phyloP scores from a whole-genome alignment of 345 rosid genomes.

The thale cress (Arabidopsis thaliana) region TAIR10.1 NC_003074.8:17339001-17339500 shows the following conservation, averaged over 20 bases:
- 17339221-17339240: background rate
- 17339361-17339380: constrained; percentile 62
- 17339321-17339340: constrained; percentile 71
- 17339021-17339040: constrained; percentile 55
- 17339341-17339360: constrained; percentile 74
- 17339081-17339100: constrained; percentile 30
- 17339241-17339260: constrained; percentile 24
- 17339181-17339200: constrained; percentile 15
- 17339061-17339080: constrained; percentile 45
- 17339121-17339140: constrained; percentile 17
- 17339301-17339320: constrained; percentile 75
- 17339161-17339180: background rate
- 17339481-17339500: constrained; percentile 52
- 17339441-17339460: constrained; percentile 70
- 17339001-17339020: constrained; percentile 50
- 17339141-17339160: constrained; percentile 12
- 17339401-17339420: constrained; percentile 55
- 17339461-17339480: constrained; percentile 73
- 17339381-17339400: constrained; percentile 50
- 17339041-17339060: constrained; percentile 62
- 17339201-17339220: constrained; percentile 21
- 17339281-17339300: constrained; percentile 68
- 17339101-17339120: background rate
- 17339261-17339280: constrained; percentile 58
- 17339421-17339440: constrained; percentile 66